These are phyloP conservation scores for Diplodia scrobiculata DNA, from an alignment of 2,329 filamentous ascomycete species.

Conservation along the genomic window DNA sequence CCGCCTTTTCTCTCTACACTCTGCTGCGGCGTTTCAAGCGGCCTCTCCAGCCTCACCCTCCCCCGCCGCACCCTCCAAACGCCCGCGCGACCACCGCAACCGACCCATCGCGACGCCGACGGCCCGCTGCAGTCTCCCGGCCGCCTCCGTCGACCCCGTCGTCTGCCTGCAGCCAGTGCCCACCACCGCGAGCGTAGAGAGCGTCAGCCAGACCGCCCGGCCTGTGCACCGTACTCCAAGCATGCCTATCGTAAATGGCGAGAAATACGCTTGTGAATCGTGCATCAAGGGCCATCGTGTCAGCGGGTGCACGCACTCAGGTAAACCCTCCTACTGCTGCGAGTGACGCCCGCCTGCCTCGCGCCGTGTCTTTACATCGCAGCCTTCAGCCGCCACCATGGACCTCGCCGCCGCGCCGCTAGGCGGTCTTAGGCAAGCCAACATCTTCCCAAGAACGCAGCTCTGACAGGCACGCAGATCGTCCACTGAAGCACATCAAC, in stretches of 20 bases:
- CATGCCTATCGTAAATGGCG: conserved; percentile 66
- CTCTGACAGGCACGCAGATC: conserved; percentile 61
- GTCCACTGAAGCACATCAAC: conserved; percentile 89
- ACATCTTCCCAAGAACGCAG: conserved; percentile 18
- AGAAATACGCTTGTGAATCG: conserved; percentile 97
- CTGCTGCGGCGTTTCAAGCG: conserved; percentile 42
- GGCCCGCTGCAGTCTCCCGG: background rate
- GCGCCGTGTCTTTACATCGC: background rate
- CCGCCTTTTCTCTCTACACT: conserved; percentile 32
- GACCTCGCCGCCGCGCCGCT: conserved; percentile 16
- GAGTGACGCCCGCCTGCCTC: conserved; percentile 13
- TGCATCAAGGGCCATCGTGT: conserved; percentile 98
- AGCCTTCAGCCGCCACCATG: conserved; percentile 2
- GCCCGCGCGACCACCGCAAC: background rate
- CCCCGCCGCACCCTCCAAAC: conserved; percentile 13
- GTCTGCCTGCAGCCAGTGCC: background rate
- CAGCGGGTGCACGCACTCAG: conserved; percentile 95
- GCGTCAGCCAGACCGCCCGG: conserved; percentile 29
- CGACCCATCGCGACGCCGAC: conserved; percentile 12
- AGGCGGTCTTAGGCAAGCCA: conserved; percentile 34
- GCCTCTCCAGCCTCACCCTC: conserved; percentile 31
- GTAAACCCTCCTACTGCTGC: conserved; percentile 55
- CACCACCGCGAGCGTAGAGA: conserved; percentile 11
- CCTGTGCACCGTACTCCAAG: conserved; percentile 32
- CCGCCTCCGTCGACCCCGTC: background rate